phyloP scores from a whole-genome alignment of 2,329 filamentous ascomycete species.

The Periconia digitata region DNA sequence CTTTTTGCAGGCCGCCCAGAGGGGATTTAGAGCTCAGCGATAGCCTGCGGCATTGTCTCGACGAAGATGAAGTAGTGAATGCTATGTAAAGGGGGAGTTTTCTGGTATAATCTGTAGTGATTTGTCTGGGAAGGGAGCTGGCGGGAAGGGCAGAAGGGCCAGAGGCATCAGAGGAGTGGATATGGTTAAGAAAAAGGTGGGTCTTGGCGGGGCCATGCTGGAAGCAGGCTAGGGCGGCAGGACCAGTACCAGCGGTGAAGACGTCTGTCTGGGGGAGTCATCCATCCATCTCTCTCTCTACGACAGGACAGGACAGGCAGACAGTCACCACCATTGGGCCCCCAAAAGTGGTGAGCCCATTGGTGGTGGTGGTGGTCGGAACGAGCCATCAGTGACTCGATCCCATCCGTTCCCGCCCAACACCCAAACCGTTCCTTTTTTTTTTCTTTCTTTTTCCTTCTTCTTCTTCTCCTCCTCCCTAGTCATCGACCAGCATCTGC shows the following conservation, averaged over 20 bases:
- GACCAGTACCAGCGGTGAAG: slow-evolving; percentile 22
- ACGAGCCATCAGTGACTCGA: too few relatives aligned
- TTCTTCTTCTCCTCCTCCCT: too few relatives aligned
- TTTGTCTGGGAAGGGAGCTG: slow-evolving; percentile 39
- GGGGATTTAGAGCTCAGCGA: slow-evolving; percentile 77
- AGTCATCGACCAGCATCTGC: too few relatives aligned
- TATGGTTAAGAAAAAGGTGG: slow-evolving; percentile 23
- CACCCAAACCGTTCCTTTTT: too few relatives aligned
- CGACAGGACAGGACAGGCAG: slow-evolving; percentile 1
- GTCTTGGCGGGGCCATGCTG: slow-evolving; percentile 16
- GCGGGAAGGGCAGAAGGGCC: slow-evolving; percentile 8
- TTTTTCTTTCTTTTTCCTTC: too few relatives aligned
- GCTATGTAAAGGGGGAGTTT: background rate
- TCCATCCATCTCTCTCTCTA: slow-evolving; percentile 1
- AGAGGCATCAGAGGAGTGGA: slow-evolving; percentile 27
- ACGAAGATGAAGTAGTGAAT: slow-evolving; percentile 37
- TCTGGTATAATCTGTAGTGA: slow-evolving; percentile 35
- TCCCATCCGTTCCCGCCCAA: too few relatives aligned
- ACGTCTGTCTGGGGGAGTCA: slow-evolving; percentile 19
- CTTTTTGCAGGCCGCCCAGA: slow-evolving; percentile 67
- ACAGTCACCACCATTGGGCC: too few relatives aligned
- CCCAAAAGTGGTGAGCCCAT: too few relatives aligned
- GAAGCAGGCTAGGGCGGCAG: slow-evolving; percentile 14
- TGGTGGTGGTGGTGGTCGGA: too few relatives aligned
- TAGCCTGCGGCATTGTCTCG: slow-evolving; percentile 52